Percentiles rank a stretch among this genome's conserved stretches.
Evolutionary conservation across 176 grass and related monocot genomes (phyloP).

Genomic region (Phoenix dactylifera): DNA sequence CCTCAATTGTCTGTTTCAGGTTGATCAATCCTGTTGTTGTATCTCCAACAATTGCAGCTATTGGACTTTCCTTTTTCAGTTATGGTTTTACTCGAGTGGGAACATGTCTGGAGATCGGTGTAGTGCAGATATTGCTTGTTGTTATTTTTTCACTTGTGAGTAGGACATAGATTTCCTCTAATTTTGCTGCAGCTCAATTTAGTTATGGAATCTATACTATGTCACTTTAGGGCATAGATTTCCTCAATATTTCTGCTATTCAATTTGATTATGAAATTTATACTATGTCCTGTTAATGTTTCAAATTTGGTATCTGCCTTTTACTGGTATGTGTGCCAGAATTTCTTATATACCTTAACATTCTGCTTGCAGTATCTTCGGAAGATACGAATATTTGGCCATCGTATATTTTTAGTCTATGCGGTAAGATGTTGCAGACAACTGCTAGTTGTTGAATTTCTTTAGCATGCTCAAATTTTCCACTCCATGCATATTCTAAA

Average conservation of each 20-base stretch:
- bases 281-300: no score
- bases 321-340: no score
- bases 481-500: no score
- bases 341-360: slow-evolving; percentile 6
- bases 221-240: no score
- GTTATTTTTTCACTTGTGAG: slow-evolving; percentile 94
- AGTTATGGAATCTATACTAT: no score
- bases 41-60: slow-evolving; percentile 79
- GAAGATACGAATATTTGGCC: slow-evolving; percentile 92
- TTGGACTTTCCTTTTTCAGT: slow-evolving; percentile 96
- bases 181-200: no score
- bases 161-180: slow-evolving; percentile 5
- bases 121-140: slow-evolving; percentile 69
- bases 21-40: slow-evolving; percentile 94
- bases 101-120: slow-evolving; percentile 80
- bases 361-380: slow-evolving; percentile 65
- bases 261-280: no score
- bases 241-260: no score
- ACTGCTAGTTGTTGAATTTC: no score
- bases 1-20: slow-evolving; percentile 43
- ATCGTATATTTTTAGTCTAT: slow-evolving; percentile 84
- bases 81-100: slow-evolving; percentile 90
- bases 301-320: no score
- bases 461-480: no score
- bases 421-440: slow-evolving; percentile 36